These are phyloP conservation scores for Pontederia crassipes DNA, from an alignment of 176 grass and related monocot genomes.

Conservation along the genomic window DNA sequence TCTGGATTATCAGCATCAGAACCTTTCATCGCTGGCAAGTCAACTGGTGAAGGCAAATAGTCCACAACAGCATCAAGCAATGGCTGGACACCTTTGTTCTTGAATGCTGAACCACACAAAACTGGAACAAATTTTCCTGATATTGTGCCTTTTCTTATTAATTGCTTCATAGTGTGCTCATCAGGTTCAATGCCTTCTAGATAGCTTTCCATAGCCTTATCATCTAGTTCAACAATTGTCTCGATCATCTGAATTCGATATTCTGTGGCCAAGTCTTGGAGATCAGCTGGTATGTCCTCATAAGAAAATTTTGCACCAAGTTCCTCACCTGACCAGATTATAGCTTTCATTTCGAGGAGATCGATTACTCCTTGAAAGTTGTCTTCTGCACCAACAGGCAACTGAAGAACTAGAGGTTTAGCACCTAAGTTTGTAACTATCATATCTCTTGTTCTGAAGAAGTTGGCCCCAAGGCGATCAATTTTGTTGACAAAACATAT, in stretches of 20 bases:
- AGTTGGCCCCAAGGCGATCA: slow-evolving; percentile 92
- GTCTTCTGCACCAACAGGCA: slow-evolving; percentile 92
- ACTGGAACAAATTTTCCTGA: slow-evolving; percentile 74
- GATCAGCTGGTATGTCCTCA: slow-evolving; percentile 72
- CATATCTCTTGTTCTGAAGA: slow-evolving; percentile 96
- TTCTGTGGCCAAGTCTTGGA: slow-evolving; percentile 61
- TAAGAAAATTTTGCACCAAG: slow-evolving; percentile 84
- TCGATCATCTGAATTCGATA: slow-evolving; percentile 75
- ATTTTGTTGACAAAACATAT: slow-evolving; percentile 99
- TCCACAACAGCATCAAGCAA: slow-evolving; percentile 96
- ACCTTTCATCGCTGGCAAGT: slow-evolving; percentile 90
- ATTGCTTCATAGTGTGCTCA: slow-evolving; percentile 67
- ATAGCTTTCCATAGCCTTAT: slow-evolving; percentile 80
- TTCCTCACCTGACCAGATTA: slow-evolving; percentile 90
- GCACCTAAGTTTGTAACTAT: slow-evolving; percentile 91
- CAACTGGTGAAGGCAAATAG: slow-evolving; percentile 81
- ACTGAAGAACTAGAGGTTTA: slow-evolving; percentile 85
- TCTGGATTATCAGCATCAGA: slow-evolving; percentile 71
- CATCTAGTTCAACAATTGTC: slow-evolving; percentile 78
- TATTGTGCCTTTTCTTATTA: slow-evolving; percentile 86
- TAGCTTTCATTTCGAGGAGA: slow-evolving; percentile 87
- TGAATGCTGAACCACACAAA: slow-evolving; percentile 92
- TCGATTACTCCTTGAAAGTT: slow-evolving; percentile 87
- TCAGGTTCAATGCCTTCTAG: slow-evolving; percentile 83
- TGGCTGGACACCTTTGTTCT: slow-evolving; percentile 96